These are phyloP conservation scores for Candida fluviatilis DNA, from an alignment of 805 yeast species.

Conservation along the genomic window DNA sequence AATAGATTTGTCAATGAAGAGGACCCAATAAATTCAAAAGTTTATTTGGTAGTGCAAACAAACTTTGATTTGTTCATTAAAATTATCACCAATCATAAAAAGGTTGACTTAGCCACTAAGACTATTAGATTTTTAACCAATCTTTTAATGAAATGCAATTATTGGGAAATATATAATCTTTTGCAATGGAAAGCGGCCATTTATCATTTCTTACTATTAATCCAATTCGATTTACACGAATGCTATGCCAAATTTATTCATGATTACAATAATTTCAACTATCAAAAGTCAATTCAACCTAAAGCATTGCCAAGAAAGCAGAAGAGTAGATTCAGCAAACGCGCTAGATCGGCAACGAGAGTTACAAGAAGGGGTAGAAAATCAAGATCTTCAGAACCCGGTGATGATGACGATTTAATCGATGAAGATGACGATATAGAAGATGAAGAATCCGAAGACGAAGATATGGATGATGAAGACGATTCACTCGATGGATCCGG, in stretches of 20 bases:
- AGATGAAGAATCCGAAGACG: constrained; percentile 4
- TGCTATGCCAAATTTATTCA: constrained; percentile 32
- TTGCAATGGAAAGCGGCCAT: constrained; percentile 40
- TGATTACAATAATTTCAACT: constrained; percentile 27
- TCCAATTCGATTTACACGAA: constrained; percentile 37
- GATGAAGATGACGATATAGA: constrained; percentile 2
- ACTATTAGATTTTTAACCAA: constrained; percentile 36
- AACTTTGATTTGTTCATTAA: constrained; percentile 37
- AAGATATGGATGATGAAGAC: constrained; percentile 7
- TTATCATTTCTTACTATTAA: constrained; percentile 35
- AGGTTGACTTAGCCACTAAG: constrained; percentile 28
- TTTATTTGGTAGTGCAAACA: constrained; percentile 31
- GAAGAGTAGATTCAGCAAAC: constrained; percentile 4
- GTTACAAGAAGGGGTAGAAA: constrained; percentile 6
- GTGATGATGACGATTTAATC: neutral
- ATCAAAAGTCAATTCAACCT: constrained; percentile 18
- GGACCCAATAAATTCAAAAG: constrained; percentile 27
- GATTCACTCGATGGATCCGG: constrained; percentile 4
- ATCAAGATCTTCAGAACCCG: neutral
- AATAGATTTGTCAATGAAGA: constrained; percentile 15
- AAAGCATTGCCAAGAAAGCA: constrained; percentile 9
- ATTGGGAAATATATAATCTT: constrained; percentile 43
- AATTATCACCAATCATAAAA: constrained; percentile 26
- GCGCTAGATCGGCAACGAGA: constrained; percentile 8
- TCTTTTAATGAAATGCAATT: constrained; percentile 33